Evolutionary conservation across 495 filamentous ascomycete genomes (phyloP).

Genomic region (Aspergillus affinis): DNA sequence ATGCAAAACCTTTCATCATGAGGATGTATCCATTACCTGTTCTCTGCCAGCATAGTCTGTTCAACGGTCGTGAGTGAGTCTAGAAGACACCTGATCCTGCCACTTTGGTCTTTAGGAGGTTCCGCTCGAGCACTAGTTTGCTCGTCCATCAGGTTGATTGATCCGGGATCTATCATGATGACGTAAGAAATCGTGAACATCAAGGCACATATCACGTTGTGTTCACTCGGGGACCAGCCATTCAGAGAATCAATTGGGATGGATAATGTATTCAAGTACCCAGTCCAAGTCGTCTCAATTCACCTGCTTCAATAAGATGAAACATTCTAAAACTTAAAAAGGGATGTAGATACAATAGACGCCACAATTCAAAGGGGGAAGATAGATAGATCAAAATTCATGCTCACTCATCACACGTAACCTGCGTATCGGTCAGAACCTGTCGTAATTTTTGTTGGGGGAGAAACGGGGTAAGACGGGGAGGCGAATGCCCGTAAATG

Average conservation of each 20-base stretch:
- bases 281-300: slow-evolving; percentile 10
- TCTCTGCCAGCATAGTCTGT: not conserved
- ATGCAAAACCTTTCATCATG: not conserved
- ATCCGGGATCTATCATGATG: not conserved
- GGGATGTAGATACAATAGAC: slow-evolving; percentile 24
- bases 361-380: slow-evolving; percentile 29
- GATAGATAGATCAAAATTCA: slow-evolving; percentile 39
- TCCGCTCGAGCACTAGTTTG: not conserved
- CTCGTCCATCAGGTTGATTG: not conserved
- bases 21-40: not conserved
- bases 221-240: not conserved
- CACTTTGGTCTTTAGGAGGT: not conserved
- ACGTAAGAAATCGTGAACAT: not conserved
- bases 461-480: not conserved
- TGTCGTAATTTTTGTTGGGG: not conserved
- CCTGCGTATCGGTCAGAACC: slow-evolving; percentile 18
- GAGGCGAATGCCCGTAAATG: not conserved
- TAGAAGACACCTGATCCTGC: not conserved
- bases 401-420: slow-evolving; percentile 45
- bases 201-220: not conserved
- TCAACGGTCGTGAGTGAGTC: not conserved
- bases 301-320: slow-evolving; percentile 10
- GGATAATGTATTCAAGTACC: not conserved
- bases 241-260: not conserved
- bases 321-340: slow-evolving; percentile 15